Evolutionary conservation across 192 early-diverging fungal genomes (phyloP), one percentile per base, ranked within the genome.

Genomic region (Obelidium mucronatum): DNA sequence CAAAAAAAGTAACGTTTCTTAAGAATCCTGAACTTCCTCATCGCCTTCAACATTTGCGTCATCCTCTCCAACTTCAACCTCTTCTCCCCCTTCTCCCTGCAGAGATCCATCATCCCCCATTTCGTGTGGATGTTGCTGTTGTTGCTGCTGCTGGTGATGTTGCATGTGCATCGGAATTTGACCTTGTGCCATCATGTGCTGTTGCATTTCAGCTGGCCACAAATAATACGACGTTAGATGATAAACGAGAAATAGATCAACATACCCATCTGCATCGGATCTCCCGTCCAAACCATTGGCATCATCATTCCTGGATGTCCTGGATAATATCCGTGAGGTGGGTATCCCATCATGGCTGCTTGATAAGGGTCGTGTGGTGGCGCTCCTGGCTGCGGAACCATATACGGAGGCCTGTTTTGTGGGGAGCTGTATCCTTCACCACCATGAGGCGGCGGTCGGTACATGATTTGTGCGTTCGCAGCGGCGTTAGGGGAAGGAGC

Each of bases 181-280:
- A 13, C 54, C 70, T 13, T 13, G 44, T 68, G 24, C 24, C 63
- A 67, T 67, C 72, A 74, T 74, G 4, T 62, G 55, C 34, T 74
- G 72, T 30, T 74, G 72, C 72, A 74, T 74, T 63, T 74, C 72
- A 33, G 59, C 59, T 58, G 51, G 33, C 8, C 54, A 4, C 44
- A 53, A n/a, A 72, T 19, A 0, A 2, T 60, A 19, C 13, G 31
- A 44, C 15, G 8, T 11, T 31, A 13, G 24, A n/a, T 44, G 22
- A 40, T 40, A 5, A 40, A 37, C 17, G 35, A 48, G 4, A 63
- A 28, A 4, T 56, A 63, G 59, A 58, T 53, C 36, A 55, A 40
- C 55, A 31, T 34, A 74, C 72, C 72, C 72, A 74, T 60, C 24
- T 74, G 72, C 72, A 74, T 74, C 33, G 72, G 69, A 72, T 72